These are phyloP conservation scores for Hypoxylon lienhwacheense DNA, from an alignment of 495 filamentous ascomycete genomes.

Conservation along the genomic window DNA sequence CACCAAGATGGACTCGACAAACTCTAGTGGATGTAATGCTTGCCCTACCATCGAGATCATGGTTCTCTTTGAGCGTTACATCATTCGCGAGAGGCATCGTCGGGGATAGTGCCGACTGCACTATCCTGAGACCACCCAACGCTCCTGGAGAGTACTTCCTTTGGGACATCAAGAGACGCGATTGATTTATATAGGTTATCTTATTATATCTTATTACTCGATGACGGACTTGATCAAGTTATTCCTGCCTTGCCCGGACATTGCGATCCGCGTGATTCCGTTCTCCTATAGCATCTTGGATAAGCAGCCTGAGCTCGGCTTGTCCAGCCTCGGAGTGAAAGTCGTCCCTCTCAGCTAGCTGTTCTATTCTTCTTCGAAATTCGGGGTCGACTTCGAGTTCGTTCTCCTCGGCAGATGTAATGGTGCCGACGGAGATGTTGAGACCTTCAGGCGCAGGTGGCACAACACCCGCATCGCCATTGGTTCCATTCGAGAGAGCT, in stretches of 20 bases:
- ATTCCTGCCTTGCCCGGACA: conserved; percentile 63
- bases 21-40: conserved; percentile 46
- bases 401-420: conserved; percentile 61
- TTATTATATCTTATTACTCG: conserved; percentile 1
- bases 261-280: conserved; percentile 59
- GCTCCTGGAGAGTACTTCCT: conserved; percentile 53
- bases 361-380: conserved; percentile 73
- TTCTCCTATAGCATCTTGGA: conserved; percentile 67
- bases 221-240: conserved; percentile 7
- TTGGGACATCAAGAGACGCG: conserved; percentile 55
- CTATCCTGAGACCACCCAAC: conserved; percentile 49
- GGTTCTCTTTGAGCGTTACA: conserved; percentile 54
- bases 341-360: conserved; percentile 71
- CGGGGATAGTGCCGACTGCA: conserved; percentile 48
- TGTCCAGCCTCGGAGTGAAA: conserved; percentile 73
- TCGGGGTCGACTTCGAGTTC: conserved; percentile 66
- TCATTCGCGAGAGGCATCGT: conserved; percentile 50
- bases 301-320: conserved; percentile 64
- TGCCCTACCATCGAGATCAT: conserved; percentile 46
- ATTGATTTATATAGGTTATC: conserved; percentile 44
- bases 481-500: conserved; percentile 25
- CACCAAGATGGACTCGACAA: conserved; percentile 50
- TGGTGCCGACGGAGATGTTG: conserved; percentile 65
- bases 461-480: conserved; percentile 33
- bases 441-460: conserved; percentile 68